Conservation (phyloP, 257 asterid species). For the Ligustrum vulgare region DNA sequence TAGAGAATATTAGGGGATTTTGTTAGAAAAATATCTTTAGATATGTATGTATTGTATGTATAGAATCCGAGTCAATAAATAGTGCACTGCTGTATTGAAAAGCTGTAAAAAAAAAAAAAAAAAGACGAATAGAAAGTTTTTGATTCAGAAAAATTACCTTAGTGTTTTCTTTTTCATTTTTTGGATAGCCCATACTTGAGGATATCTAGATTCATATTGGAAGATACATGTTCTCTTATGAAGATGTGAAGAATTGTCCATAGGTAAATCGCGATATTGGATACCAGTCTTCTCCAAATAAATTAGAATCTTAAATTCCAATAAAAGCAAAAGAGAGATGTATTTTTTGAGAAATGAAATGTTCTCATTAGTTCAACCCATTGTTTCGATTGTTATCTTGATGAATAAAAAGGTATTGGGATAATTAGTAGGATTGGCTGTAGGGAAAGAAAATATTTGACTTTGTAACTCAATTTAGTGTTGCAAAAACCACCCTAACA, state of each 20-base stretch:
- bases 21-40: no score
- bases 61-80: no score
- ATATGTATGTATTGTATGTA: no score
- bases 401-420: not conserved
- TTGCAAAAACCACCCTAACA: not conserved
- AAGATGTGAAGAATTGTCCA: no score
- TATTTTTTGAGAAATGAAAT: not conserved
- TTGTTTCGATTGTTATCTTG: not conserved
- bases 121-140: no score
- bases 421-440: not conserved
- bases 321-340: not conserved
- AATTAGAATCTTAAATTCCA: not conserved
- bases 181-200: not conserved
- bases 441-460: not conserved
- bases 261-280: no score
- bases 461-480: not conserved
- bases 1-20: no score
- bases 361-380: not conserved
- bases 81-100: no score
- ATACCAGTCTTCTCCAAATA: no score
- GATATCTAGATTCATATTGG: not conserved
- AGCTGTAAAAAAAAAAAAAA: no score
- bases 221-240: not conserved
- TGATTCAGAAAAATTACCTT: no score
- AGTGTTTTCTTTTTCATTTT: no score